phyloP scores from a whole-genome alignment of 495 filamentous ascomycete species.

The Aspergillus cristatus region DNA sequence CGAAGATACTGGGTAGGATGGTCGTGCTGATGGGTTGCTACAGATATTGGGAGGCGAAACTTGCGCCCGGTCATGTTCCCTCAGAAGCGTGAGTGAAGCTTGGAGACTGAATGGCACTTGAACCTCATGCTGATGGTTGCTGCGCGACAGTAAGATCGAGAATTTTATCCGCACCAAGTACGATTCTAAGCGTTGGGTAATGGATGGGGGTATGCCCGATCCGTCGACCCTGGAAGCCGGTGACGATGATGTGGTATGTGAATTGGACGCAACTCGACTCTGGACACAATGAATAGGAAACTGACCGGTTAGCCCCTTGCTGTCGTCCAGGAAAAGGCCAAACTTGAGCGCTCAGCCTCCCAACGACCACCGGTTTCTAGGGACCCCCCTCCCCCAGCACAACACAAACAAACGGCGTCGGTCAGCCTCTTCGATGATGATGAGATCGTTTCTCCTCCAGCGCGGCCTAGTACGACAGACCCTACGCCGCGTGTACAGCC shows the following conservation, averaged over 20 bases:
- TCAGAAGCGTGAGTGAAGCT: constrained; percentile 64
- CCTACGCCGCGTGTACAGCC: constrained; percentile 41
- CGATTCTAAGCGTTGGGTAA: constrained; percentile 94
- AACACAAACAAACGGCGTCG: constrained; percentile 20
- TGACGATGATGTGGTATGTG: constrained; percentile 66
- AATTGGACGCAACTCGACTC: background rate
- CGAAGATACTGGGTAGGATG: constrained; percentile 4
- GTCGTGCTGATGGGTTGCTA: constrained; percentile 12
- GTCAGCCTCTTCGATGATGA: constrained; percentile 59
- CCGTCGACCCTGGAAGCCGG: constrained; percentile 76
- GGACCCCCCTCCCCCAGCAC: constrained; percentile 29
- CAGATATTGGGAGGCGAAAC: constrained; percentile 91
- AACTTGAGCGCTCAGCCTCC: constrained; percentile 54
- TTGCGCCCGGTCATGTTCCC: constrained; percentile 85
- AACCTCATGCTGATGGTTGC: constrained; percentile 3
- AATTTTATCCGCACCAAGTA: constrained; percentile 99
- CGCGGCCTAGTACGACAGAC: constrained; percentile 58
- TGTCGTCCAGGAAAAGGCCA: constrained; percentile 63
- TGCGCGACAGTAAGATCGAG: constrained; percentile 70
- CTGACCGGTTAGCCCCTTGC: constrained; percentile 53
- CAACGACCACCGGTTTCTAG: constrained; percentile 38
- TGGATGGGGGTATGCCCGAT: constrained; percentile 92
- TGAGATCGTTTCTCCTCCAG: constrained; percentile 45
- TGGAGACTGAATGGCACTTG: constrained; percentile 2
- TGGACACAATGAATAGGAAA: background rate